These are phyloP conservation scores for Termitomyces sp. DNA, from an alignment of 768 basidiomycete species.

Conservation along the genomic window DNA sequence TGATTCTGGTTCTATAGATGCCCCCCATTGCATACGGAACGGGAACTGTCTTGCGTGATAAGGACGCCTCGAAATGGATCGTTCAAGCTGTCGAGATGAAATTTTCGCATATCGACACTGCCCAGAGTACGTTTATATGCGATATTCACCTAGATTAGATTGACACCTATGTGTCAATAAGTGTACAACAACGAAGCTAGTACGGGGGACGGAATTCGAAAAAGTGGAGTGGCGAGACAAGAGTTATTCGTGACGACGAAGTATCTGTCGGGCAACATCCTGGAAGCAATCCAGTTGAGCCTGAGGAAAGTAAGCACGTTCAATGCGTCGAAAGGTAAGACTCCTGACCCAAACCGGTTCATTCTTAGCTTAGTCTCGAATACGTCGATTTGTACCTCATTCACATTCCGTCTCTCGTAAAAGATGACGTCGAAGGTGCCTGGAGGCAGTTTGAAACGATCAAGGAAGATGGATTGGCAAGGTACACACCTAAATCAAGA, in stretches of 20 bases:
- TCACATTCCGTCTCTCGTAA: conserved; percentile 36
- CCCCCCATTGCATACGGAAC: conserved; percentile 15
- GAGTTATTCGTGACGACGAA: conserved; percentile 53
- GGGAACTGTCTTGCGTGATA: conserved; percentile 3
- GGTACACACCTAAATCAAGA: conserved; percentile 22
- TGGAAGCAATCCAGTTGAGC: conserved; percentile 38
- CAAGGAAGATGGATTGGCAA: conserved; percentile 36
- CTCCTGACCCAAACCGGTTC: neutral
- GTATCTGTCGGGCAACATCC: conserved; percentile 35
- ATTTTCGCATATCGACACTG: conserved; percentile 18
- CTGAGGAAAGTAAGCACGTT: conserved; percentile 35
- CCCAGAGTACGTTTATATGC: conserved; percentile 13
- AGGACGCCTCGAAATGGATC: conserved; percentile 8
- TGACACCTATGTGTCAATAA: conserved; percentile 11
- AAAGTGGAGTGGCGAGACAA: conserved; percentile 38
- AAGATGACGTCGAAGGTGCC: conserved; percentile 25
- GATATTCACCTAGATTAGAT: conserved; percentile 10
- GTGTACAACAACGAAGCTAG: conserved; percentile 33
- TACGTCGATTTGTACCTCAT: conserved; percentile 70
- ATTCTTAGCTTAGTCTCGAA: conserved; percentile 48
- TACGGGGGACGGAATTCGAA: conserved; percentile 35
- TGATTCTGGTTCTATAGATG: too few relatives aligned
- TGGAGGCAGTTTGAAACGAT: conserved; percentile 59
- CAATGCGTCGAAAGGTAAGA: neutral
- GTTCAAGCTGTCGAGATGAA: conserved; percentile 12